Evolutionary conservation across 2,329 filamentous ascomycete genomes (phyloP).

Genomic region (Geoglossum cookeanum): DNA sequence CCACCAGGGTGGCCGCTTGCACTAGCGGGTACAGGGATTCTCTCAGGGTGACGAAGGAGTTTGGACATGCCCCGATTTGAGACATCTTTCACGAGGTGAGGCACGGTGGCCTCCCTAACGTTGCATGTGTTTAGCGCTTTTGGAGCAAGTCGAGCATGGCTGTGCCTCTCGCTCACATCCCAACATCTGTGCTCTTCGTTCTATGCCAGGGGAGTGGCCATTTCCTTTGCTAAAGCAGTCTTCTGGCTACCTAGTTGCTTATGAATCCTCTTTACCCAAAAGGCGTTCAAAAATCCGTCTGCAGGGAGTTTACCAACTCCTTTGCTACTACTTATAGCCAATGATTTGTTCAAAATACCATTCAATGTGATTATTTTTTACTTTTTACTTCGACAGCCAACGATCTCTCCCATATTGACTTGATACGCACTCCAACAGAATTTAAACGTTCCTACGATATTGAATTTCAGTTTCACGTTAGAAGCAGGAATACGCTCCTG

Average conservation of each 20-base stretch:
- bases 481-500: no score
- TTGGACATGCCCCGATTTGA: not conserved
- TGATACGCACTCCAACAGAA: no score
- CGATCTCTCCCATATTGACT: no score
- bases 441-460: no score
- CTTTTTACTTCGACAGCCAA: no score
- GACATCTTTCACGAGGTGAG: not conserved
- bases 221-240: not conserved
- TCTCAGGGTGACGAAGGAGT: not conserved
- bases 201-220: not conserved
- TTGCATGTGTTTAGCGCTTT: not conserved
- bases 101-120: not conserved
- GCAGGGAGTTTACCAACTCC: not conserved
- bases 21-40: not conserved
- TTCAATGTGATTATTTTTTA: no score
- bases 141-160: not conserved
- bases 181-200: not conserved
- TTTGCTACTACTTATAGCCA: no score
- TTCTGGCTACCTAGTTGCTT: not conserved
- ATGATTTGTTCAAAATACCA: no score
- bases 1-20: not conserved
- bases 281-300: not conserved
- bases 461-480: no score
- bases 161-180: not conserved
- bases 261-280: not conserved